Conservation (phyloP, 345 rosid genomes). For the Salix caprea region DNA sequence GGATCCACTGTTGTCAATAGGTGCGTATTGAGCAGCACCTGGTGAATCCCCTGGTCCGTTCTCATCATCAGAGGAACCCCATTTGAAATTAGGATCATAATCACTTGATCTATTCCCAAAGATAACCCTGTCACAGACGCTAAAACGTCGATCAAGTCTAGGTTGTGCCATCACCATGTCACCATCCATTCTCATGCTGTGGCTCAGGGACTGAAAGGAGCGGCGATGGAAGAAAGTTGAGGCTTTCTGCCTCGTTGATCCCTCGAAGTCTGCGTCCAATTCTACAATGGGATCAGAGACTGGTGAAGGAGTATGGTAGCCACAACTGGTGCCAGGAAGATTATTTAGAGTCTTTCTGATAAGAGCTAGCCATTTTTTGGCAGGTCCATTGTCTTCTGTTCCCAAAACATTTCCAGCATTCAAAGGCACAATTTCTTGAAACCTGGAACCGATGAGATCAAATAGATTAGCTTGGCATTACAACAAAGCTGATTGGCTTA, state of each 20-base stretch:
- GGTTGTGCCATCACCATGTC: conserved; percentile 43
- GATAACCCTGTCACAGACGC: conserved; percentile 75
- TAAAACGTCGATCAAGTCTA: conserved; percentile 60
- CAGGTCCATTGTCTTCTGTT: conserved; percentile 91
- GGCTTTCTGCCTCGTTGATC: conserved; percentile 45
- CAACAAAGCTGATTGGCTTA: background rate
- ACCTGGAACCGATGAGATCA: conserved; percentile 39
- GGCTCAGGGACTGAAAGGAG: conserved; percentile 71
- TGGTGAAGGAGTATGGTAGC: conserved; percentile 72
- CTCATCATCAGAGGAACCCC: conserved; percentile 85
- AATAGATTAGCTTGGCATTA: conserved; percentile 2
- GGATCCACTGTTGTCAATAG: conserved; percentile 45
- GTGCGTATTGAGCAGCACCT: conserved; percentile 33
- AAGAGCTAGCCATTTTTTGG: conserved; percentile 88
- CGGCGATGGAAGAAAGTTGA: conserved; percentile 66
- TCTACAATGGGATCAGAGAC: conserved; percentile 80
- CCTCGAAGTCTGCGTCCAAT: conserved; percentile 82
- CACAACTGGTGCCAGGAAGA: conserved; percentile 61
- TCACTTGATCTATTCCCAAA: conserved; percentile 56
- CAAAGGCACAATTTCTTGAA: conserved; percentile 95
- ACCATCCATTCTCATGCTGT: conserved; percentile 63
- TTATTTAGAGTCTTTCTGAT: conserved; percentile 79
- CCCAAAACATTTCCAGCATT: conserved; percentile 99
- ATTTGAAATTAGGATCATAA: conserved; percentile 57
- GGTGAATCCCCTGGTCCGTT: conserved; percentile 64